These are phyloP conservation scores for Choricystis sp. DNA, from an alignment of 139 green algal genomes.

Conservation along the genomic window DNA sequence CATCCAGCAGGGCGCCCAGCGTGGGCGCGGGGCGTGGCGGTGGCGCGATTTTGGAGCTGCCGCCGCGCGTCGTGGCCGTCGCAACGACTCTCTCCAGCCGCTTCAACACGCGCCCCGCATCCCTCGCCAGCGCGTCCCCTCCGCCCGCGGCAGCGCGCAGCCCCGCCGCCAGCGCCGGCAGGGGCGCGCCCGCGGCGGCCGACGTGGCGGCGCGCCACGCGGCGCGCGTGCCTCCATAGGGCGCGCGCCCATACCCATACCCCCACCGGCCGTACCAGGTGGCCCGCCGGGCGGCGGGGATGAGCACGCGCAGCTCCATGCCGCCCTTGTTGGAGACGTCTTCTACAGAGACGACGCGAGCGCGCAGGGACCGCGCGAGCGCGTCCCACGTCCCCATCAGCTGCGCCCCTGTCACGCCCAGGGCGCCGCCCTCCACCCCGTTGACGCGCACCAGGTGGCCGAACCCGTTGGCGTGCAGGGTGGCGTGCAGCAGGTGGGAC, in stretches of 20 bases:
- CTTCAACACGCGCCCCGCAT: background rate
- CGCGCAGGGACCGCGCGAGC: conserved; percentile 61
- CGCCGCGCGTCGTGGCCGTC: background rate
- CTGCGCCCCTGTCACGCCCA: conserved; percentile 27
- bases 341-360: conserved; percentile 54
- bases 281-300: conserved; percentile 37
- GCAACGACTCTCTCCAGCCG: background rate
- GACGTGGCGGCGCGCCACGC: background rate
- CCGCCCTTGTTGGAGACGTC: conserved; percentile 82
- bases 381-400: conserved; percentile 86
- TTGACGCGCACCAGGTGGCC: conserved; percentile 84
- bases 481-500: conserved; percentile 72
- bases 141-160: background rate
- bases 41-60: no score
- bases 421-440: conserved; percentile 42
- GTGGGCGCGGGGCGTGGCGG: no score
- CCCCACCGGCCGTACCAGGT: conserved; percentile 77
- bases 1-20: background rate
- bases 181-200: background rate
- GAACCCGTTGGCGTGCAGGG: conserved; percentile 85
- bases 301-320: conserved; percentile 84
- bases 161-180: background rate
- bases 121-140: background rate
- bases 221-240: conserved; percentile 48
- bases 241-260: conserved; percentile 76